These are phyloP conservation scores for Yamadazyma sp. DNA, from an alignment of 1,139 yeast species.

Conservation along the genomic window DNA sequence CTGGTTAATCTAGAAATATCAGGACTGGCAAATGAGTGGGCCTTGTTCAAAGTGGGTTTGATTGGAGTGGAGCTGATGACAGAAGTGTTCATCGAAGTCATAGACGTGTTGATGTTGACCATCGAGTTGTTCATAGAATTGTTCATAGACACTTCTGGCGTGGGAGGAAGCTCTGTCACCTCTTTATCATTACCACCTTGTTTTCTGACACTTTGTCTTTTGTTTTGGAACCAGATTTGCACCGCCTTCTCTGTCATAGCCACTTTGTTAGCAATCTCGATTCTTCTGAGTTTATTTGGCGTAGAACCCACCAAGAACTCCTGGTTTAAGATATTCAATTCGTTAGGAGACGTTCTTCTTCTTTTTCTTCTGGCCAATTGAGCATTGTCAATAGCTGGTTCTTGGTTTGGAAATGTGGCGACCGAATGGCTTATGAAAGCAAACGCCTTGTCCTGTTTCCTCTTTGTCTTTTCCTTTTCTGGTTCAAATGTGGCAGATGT, in stretches of 20 bases:
- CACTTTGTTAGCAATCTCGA: constrained; percentile 73
- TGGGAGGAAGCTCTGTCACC: constrained; percentile 45
- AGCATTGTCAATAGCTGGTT: constrained; percentile 85
- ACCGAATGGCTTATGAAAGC: constrained; percentile 94
- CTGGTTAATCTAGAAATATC: constrained; percentile 12
- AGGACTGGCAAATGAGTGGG: constrained; percentile 27
- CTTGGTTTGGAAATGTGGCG: constrained; percentile 77
- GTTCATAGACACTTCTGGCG: constrained; percentile 21
- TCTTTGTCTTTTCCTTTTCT: constrained; percentile 1
- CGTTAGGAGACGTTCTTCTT: constrained; percentile 90
- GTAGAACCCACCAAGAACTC: constrained; percentile 78
- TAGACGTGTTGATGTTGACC: constrained; percentile 15
- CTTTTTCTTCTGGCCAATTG: constrained; percentile 90
- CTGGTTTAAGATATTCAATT: constrained; percentile 72
- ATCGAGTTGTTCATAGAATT: constrained; percentile 10
- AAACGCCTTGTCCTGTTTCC: constrained; percentile 45
- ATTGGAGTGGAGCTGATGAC: constrained; percentile 24
- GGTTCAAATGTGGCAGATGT: constrained; percentile 9
- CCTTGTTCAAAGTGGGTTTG: constrained; percentile 23
- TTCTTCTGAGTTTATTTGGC: constrained; percentile 75
- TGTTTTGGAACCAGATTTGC: constrained; percentile 97
- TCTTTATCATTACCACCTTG: constrained; percentile 42
- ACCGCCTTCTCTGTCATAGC: constrained; percentile 96
- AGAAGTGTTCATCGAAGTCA: constrained; percentile 12
- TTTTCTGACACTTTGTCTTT: constrained; percentile 78